Conservation (phyloP, 306 rosid species). For the Boehmeria nivea region DNA sequence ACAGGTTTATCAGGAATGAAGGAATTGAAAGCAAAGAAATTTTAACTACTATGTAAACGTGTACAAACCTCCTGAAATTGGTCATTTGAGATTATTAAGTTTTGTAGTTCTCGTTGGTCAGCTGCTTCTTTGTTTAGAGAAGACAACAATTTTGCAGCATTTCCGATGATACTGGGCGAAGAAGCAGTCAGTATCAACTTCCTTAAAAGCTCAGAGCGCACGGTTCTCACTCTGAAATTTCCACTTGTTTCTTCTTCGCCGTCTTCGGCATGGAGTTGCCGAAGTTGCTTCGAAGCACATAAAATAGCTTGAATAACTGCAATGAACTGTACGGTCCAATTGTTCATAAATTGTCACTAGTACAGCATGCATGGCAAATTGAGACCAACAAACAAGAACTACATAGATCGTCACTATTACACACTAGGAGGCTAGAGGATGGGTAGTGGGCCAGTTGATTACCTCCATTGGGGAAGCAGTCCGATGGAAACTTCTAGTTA, state of each 20-base stretch:
- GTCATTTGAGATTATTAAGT: slow-evolving; percentile 52
- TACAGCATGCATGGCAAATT: no score
- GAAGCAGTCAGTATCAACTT: slow-evolving; percentile 70
- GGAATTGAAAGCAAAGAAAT: background rate
- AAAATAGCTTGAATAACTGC: slow-evolving; percentile 77
- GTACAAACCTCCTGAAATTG: slow-evolving; percentile 69
- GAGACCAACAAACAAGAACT: slow-evolving; percentile 23
- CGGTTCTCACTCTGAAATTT: slow-evolving; percentile 10
- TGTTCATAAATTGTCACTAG: no score
- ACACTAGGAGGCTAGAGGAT: no score
- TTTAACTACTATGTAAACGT: background rate
- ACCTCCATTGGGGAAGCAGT: slow-evolving; percentile 92
- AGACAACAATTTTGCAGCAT: slow-evolving; percentile 75
- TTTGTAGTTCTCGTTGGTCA: slow-evolving; percentile 59
- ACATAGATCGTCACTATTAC: background rate
- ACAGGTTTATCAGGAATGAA: slow-evolving; percentile 2
- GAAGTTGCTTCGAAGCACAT: slow-evolving; percentile 79
- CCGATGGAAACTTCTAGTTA: slow-evolving; percentile 78
- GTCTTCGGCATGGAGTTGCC: slow-evolving; percentile 52
- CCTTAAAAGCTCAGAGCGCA: slow-evolving; percentile 54
- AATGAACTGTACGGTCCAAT: slow-evolving; percentile 49
- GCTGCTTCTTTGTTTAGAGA: slow-evolving; percentile 73
- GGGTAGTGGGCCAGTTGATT: background rate
- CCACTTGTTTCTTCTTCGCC: slow-evolving; percentile 38
- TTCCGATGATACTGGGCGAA: slow-evolving; percentile 50